phyloP scores from a whole-genome alignment of 805 yeast genomes.

The Spathaspora arborariae region DNA sequence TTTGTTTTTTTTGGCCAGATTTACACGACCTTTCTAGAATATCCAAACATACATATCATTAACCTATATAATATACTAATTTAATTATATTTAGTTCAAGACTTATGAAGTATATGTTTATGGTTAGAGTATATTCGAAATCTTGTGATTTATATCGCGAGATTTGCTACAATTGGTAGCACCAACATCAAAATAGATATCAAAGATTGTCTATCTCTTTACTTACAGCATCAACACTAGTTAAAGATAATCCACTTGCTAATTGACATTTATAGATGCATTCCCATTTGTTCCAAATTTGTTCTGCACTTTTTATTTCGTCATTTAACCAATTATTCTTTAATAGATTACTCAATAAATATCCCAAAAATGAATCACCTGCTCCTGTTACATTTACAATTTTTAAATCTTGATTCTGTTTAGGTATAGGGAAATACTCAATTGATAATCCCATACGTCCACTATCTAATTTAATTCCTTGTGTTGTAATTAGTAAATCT shows the following conservation, averaged over 20 bases:
- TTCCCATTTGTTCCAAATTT: constrained; percentile 36
- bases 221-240: constrained; percentile 21
- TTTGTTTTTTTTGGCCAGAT: too few species aligned
- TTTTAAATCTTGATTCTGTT: constrained; percentile 22
- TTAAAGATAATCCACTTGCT: constrained; percentile 34
- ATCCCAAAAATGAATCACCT: constrained; percentile 79
- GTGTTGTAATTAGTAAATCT: constrained; percentile 16
- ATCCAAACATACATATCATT: too few species aligned
- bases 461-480: constrained; percentile 11
- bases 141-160: not conserved
- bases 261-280: constrained; percentile 33
- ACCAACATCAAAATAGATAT: not conserved
- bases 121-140: too few species aligned
- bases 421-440: constrained; percentile 54
- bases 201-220: constrained; percentile 13
- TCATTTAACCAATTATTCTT: constrained; percentile 21
- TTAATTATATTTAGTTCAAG: too few species aligned
- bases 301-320: constrained; percentile 24
- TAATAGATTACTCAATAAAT: constrained; percentile 38
- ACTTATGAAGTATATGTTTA: too few species aligned
- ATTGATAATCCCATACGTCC: constrained; percentile 44
- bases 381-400: constrained; percentile 80
- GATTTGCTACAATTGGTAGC: not conserved
- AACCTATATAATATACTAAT: too few species aligned
- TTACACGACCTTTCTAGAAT: too few species aligned